phyloP scores from a whole-genome alignment of 345 rosid genomes.

The Aquilaria yunnanensis region DNA sequence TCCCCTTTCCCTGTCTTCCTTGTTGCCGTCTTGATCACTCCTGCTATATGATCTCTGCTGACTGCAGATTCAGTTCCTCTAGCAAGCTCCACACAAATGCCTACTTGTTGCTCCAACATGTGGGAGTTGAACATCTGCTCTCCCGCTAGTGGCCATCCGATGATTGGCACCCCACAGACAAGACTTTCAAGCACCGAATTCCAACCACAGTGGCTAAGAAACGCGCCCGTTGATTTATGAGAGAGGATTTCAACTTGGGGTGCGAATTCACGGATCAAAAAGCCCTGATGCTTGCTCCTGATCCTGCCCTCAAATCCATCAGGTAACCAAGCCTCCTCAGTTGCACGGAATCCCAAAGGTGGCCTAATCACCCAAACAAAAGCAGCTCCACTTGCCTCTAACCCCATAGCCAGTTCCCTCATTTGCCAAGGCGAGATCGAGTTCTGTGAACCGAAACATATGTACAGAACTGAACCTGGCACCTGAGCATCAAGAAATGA shows the following conservation, averaged over 20 bases:
- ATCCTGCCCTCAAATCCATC: slow-evolving; percentile 17
- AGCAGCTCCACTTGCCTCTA: slow-evolving; percentile 10
- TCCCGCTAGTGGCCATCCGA: slow-evolving; percentile 19
- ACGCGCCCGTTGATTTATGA: slow-evolving; percentile 15
- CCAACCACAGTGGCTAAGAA: slow-evolving; percentile 19
- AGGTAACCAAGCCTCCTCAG: slow-evolving; percentile 18
- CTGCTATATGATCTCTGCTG: neutral
- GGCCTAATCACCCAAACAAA: slow-evolving; percentile 18
- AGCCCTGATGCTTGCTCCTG: slow-evolving; percentile 5
- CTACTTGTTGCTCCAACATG: slow-evolving; percentile 10
- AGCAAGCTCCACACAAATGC: slow-evolving; percentile 9
- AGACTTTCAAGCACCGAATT: slow-evolving; percentile 19
- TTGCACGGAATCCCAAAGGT: slow-evolving; percentile 6
- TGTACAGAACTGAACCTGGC: slow-evolving; percentile 10
- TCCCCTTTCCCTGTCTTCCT: neutral
- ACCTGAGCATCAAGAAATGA: slow-evolving; percentile 14
- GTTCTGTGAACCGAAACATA: slow-evolving; percentile 13
- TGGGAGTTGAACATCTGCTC: slow-evolving; percentile 19
- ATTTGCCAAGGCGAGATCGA: slow-evolving; percentile 10
- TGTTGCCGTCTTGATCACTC: slow-evolving; percentile 5
- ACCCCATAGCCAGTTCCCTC: slow-evolving; percentile 15
- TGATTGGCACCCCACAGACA: slow-evolving; percentile 14
- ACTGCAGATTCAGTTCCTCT: neutral
- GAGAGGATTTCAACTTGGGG: slow-evolving; percentile 15
- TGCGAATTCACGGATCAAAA: slow-evolving; percentile 13